Evolutionary conservation across 768 basidiomycete species (phyloP), one percentile per base, ranked within the genome.

Genomic region (Phanerochaete carnosa): DNA sequence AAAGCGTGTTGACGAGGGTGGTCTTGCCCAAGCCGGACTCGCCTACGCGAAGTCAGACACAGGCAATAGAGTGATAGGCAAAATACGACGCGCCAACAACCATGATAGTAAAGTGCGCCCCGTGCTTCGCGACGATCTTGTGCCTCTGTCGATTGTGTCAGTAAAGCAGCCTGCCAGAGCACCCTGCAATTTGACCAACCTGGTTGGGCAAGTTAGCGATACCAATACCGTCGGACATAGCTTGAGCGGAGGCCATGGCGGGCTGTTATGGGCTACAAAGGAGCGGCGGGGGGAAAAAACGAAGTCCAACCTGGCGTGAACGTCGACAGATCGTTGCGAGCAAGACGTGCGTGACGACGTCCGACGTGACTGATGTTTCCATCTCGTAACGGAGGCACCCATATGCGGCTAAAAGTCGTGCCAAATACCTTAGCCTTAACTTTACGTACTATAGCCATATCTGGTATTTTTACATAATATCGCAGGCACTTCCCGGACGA

Each of bases 21-120:
- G 95, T 96, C 81, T 98, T 98, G 58, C 97, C 96, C 60, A 98
- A 79, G 56, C 97, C 97, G 64, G 94, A 96, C 79, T 98, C 97
- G 75, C 94, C 94, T 95, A 70, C 12, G 15, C 13, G 15, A 19
- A 9, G 13, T 58, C n/a, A 51, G 52, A 49, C 22, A 47, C 7
- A 23, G n/a, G n/a, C 29, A 32, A 25, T 5, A 12, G 13, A 9
- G 65, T 32, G 1, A 45, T n/a, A 52, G 11, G 30, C n/a, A 66
- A 30, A 43, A 13, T 5, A 28, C 66, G n/a, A 47, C 90, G 73
- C 69, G 94, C 97, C 97, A 62, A 98, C 95, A 47, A 98, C 97
- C 97, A 99, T 99, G 70, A 99, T 86, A 60, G 97, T 98, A 79
- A 98, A 98, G 79, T 98, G 95, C 7, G 91, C 94, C 62, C 97